These are phyloP conservation scores for Rhodotorula sp. DNA, from an alignment of 1,284 basidiomycete genomes.

Conservation along the genomic window DNA sequence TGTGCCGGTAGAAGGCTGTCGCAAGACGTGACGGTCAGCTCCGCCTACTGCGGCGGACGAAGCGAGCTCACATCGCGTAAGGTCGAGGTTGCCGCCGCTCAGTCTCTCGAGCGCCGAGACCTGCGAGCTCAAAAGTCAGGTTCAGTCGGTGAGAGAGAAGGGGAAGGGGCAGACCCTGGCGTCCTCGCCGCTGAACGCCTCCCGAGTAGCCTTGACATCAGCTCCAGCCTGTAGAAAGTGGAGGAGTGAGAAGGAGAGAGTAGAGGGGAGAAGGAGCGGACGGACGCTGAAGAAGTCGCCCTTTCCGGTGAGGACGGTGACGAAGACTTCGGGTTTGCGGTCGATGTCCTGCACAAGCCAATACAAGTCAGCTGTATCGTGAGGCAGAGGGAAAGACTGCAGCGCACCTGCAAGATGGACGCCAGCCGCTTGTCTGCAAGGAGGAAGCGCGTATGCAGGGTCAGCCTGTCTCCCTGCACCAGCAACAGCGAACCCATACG, in stretches of 20 bases:
- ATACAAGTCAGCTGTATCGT: rapidly evolving
- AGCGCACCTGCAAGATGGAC: conserved; percentile 4
- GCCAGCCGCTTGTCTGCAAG: conserved; percentile 5
- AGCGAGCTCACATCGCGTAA: conserved; percentile 9
- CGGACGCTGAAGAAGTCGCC: conserved; percentile 33
- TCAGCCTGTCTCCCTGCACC: not conserved
- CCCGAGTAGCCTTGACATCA: conserved; percentile 31
- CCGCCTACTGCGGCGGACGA: not conserved
- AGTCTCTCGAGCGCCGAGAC: conserved; percentile 21
- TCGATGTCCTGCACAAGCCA: conserved; percentile 16
- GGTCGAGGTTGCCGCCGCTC: conserved; percentile 32
- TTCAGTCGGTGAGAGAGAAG: too few relatives aligned
- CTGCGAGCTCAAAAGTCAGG: not conserved
- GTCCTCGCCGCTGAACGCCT: conserved; percentile 2
- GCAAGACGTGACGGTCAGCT: not conserved
- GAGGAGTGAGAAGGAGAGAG: not conserved
- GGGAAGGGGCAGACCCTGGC: not conserved
- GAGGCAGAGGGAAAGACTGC: rapidly evolving
- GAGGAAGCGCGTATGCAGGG: not conserved
- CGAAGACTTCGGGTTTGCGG: conserved; percentile 14
- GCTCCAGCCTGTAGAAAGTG: conserved; percentile 21
- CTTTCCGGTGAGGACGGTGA: conserved; percentile 32
- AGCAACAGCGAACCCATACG: not conserved
- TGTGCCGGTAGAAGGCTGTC: conserved; percentile 28
- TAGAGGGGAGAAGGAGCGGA: not conserved